phyloP scores from a whole-genome alignment of 257 asterid species.

The Ligustrum vulgare region DNA sequence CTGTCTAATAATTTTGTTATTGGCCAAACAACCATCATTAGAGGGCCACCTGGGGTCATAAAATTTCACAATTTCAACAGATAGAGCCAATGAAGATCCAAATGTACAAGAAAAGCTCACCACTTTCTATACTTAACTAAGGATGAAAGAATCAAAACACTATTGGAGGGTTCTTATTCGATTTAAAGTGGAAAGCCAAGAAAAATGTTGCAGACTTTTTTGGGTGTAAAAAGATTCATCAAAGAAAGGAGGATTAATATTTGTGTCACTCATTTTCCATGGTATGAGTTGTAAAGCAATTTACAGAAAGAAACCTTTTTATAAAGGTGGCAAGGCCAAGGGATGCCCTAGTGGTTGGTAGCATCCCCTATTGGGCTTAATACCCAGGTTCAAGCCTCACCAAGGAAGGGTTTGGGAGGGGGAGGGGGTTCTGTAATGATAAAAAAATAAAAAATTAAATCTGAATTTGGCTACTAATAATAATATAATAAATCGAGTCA shows the following conservation, averaged over 20 bases:
- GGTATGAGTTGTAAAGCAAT: slow-evolving; percentile 32
- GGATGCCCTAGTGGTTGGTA: too few species aligned
- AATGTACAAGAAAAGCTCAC: not conserved
- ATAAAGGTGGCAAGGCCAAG: too few species aligned
- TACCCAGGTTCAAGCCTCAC: too few species aligned
- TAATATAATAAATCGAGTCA: too few species aligned
- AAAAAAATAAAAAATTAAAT: too few species aligned
- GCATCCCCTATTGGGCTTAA: too few species aligned
- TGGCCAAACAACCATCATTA: not conserved
- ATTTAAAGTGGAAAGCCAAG: slow-evolving; percentile 34
- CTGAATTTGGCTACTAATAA: too few species aligned
- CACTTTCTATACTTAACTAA: slow-evolving; percentile 2
- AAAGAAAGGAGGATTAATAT: not conserved
- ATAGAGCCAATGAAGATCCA: slow-evolving; percentile 17
- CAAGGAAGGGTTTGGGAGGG: too few species aligned
- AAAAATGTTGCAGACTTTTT: slow-evolving; percentile 32
- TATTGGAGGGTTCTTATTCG: slow-evolving; percentile 39
- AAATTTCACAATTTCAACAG: not conserved
- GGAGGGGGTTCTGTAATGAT: too few species aligned
- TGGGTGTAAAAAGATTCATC: slow-evolving; percentile 32
- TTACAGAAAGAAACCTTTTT: too few species aligned
- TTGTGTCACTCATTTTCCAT: slow-evolving; percentile 3
- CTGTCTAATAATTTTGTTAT: not conserved
- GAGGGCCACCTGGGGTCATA: not conserved
- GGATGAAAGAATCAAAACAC: slow-evolving; percentile 30